Evolutionary conservation across 2,329 filamentous ascomycete species (phyloP).

Genomic region (Juglanconis sp.): DNA sequence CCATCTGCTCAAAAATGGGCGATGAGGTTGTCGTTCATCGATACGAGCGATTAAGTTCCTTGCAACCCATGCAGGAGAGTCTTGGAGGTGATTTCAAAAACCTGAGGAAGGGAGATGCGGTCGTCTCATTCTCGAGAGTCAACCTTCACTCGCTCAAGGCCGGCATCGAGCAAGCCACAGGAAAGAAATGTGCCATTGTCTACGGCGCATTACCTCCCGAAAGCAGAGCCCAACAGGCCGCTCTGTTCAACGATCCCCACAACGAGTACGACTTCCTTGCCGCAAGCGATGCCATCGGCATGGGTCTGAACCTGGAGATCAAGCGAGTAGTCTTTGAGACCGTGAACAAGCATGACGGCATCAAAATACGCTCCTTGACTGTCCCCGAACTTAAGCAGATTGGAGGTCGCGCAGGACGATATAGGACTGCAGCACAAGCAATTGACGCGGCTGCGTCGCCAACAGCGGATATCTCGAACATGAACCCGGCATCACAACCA

Average conservation of each 20-base stretch:
- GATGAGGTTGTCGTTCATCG: constrained; percentile 78
- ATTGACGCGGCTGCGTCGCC: constrained; percentile 19
- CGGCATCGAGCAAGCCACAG: constrained; percentile 72
- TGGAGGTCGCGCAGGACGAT: constrained; percentile 86
- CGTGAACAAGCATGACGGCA: constrained; percentile 68
- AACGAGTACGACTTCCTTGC: constrained; percentile 95
- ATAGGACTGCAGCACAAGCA: constrained; percentile 65
- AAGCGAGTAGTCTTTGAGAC: constrained; percentile 87
- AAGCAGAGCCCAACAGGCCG: constrained; percentile 85
- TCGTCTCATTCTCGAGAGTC: constrained; percentile 82
- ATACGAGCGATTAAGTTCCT: constrained; percentile 79
- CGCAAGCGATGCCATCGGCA: constrained; percentile 93
- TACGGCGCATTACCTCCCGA: constrained; percentile 92
- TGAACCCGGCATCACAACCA: background rate
- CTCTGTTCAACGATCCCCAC: constrained; percentile 88
- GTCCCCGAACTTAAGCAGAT: constrained; percentile 91
- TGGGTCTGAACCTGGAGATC: constrained; percentile 92
- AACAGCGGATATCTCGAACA: background rate
- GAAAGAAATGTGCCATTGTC: constrained; percentile 81
- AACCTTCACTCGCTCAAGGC: constrained; percentile 77
- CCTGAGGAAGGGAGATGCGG: constrained; percentile 83
- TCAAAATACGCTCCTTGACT: constrained; percentile 53
- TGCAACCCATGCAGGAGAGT: constrained; percentile 63
- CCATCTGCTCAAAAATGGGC: constrained; percentile 73
- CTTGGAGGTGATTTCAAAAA: constrained; percentile 61